Base-by-base conservation (phyloP, 2,329 filamentous ascomycete species). In the Aspergillus aculeatus region DNA sequence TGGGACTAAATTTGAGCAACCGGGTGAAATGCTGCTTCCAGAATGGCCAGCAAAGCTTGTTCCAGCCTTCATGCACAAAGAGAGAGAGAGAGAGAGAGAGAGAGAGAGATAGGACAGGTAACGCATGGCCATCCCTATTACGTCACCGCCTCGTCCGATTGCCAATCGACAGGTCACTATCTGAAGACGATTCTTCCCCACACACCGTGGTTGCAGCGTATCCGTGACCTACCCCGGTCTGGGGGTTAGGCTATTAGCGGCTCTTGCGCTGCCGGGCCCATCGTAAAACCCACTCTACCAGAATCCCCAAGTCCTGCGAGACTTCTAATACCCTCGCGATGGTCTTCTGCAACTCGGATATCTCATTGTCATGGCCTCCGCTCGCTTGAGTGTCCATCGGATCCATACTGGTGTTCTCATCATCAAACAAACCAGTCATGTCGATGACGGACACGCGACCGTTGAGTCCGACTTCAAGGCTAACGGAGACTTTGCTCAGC, bases 221-320 rank as follows among this genome's bases (percentile, higher is more conserved):
- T 14, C 4, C 31, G 29, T 32, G 21, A 12, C 41, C 41, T 47
- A 44, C 12, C 14, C 41, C 41, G 26, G 26, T 21, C 19, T 38
- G 11, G 19, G 19, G 6, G 23, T 5, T 5, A 47, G 26, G 11
- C n/a, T 55, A 32, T 55, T 44, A 55, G 57, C 65, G 64, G 60
- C 58, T 64, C 48, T 66, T 67, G 35, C 68, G 71, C 62, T 71
- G 72, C 56, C 70, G 69, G 63, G 69, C 64, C 72, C 71, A 75
- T 62, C 68, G 71, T 53, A 77, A 60, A 59, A 78, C 70, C 76
- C 77, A 80, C 70, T 80, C 78, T 26, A 80, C 76, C 44, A 78
- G 58, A 47, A 76, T 68, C 16, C 78, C 76, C 57, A 80, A 63
- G 67, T 80, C 77, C 62, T 80, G 78, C n/a, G 76, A 78, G 24